Conservation (phyloP, 2,329 filamentous ascomycete species). For the Cercospora sojina region DNA sequence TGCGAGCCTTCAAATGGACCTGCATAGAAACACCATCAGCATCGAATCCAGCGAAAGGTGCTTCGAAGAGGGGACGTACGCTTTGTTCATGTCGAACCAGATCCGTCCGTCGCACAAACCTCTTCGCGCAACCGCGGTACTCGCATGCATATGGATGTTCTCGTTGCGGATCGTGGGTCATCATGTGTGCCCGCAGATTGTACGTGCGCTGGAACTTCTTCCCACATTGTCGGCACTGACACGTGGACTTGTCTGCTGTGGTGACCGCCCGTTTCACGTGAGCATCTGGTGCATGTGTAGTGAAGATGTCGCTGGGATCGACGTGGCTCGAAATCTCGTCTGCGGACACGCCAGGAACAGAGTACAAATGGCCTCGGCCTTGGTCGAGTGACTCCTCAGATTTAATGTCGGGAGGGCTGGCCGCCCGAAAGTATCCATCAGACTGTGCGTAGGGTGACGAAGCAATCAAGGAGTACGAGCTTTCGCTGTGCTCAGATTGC, state of each 20-base stretch:
- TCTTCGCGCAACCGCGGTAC: conserved; percentile 65
- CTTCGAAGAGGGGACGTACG: conserved; percentile 42
- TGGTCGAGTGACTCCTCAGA: conserved; percentile 23
- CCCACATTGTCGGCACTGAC: conserved; percentile 70
- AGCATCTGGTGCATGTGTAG: conserved; percentile 9
- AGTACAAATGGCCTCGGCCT: conserved; percentile 14
- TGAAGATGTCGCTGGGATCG: conserved; percentile 22
- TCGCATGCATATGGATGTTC: conserved; percentile 70
- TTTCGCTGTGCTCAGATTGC: conserved; percentile 28
- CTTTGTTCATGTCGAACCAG: conserved; percentile 58
- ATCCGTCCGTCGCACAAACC: conserved; percentile 81
- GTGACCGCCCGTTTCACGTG: conserved; percentile 34
- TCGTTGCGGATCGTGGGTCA: conserved; percentile 74
- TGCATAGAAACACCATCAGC: conserved; percentile 32
- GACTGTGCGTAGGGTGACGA: conserved; percentile 33
- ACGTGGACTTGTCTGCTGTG: conserved; percentile 67
- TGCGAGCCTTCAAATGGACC: conserved; percentile 72
- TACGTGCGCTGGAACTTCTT: conserved; percentile 80
- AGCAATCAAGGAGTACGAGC: conserved; percentile 20
- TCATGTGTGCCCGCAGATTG: conserved; percentile 83
- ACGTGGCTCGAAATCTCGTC: conserved; percentile 13
- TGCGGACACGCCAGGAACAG: conserved; percentile 15
- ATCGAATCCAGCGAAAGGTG: conserved; percentile 42
- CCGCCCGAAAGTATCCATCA: conserved; percentile 20
- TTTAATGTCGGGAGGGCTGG: conserved; percentile 27